Conservation (phyloP, 2,329 filamentous ascomycete species). For the Knufia petricola region DNA sequence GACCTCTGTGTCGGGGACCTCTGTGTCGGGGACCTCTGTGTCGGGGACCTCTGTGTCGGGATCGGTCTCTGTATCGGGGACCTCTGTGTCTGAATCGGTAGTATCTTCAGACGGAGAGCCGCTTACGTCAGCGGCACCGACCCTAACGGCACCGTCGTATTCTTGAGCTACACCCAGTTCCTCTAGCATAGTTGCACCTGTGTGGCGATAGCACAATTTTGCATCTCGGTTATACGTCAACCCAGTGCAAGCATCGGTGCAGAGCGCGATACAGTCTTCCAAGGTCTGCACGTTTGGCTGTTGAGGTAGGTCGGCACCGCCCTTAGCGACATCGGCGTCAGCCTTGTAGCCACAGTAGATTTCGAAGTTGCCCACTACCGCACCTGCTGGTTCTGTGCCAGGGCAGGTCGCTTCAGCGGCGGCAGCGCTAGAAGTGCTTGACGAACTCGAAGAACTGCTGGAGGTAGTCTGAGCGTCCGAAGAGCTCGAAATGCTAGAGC, state of each 20-base stretch:
- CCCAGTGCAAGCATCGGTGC: neutral
- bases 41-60: too few species aligned
- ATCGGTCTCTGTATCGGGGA: too few species aligned
- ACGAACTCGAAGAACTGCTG: constrained; percentile 1
- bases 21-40: too few species aligned
- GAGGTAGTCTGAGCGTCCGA: neutral
- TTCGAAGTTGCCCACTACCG: neutral
- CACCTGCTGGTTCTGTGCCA: neutral
- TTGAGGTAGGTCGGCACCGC: neutral
- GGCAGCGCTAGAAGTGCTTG: neutral
- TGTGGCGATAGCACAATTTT: constrained; percentile 1
- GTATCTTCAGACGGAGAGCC: too few species aligned
- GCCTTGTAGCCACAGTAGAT: neutral
- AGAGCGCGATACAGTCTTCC: neutral
- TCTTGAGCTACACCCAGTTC: neutral
- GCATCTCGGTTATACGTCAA: neutral
- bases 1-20: too few species aligned
- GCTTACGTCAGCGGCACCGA: neutral
- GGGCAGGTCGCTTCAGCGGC: neutral
- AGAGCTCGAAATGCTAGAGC: neutral
- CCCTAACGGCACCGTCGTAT: neutral
- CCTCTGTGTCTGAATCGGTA: too few species aligned
- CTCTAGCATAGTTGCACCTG: neutral
- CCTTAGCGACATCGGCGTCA: neutral
- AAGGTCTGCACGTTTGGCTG: neutral